Conservation (phyloP, 1,284 basidiomycete species). For the Melanopsichium pennsylvanicum region DNA sequence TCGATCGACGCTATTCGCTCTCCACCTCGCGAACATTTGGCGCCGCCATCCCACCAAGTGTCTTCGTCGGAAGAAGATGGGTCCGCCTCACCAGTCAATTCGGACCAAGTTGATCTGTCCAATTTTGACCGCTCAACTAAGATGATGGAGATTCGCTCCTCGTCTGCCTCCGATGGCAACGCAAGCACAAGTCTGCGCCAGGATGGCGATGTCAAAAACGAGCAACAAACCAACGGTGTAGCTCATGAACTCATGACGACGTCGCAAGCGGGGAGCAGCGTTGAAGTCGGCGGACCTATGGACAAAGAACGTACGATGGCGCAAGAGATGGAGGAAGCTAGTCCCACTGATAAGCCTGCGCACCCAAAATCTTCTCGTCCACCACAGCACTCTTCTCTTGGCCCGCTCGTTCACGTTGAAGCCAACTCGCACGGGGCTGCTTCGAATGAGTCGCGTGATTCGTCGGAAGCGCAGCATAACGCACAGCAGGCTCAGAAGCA, state of each 20-base stretch:
- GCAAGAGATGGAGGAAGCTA: slow-evolving; percentile 40
- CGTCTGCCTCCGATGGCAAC: background rate
- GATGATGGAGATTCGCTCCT: slow-evolving; percentile 23
- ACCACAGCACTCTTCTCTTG: slow-evolving; percentile 12
- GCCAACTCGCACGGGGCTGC: background rate
- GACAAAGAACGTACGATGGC: slow-evolving; percentile 35
- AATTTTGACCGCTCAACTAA: slow-evolving; percentile 34
- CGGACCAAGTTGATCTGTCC: slow-evolving; percentile 22
- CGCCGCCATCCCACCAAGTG: slow-evolving; percentile 4
- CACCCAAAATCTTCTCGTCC: background rate
- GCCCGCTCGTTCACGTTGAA: slow-evolving; percentile 7
- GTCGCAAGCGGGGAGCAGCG: slow-evolving; percentile 27
- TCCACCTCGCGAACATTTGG: slow-evolving; percentile 7
- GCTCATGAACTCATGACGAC: slow-evolving; percentile 20
- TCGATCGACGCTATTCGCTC: slow-evolving; percentile 18
- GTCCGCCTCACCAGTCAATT: background rate
- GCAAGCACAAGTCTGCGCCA: background rate
- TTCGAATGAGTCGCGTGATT: too few relatives aligned
- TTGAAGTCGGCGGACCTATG: slow-evolving; percentile 44
- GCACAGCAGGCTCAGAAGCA: slow-evolving; percentile 15
- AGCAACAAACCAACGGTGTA: slow-evolving; percentile 1
- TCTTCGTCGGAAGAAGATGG: slow-evolving; percentile 23
- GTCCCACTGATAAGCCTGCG: slow-evolving; percentile 31
- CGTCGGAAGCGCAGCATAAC: too few relatives aligned
- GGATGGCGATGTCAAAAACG: background rate